Base-by-base conservation (phyloP, 2,329 filamentous ascomycete genomes). In the Fusarium compactum region DNA sequence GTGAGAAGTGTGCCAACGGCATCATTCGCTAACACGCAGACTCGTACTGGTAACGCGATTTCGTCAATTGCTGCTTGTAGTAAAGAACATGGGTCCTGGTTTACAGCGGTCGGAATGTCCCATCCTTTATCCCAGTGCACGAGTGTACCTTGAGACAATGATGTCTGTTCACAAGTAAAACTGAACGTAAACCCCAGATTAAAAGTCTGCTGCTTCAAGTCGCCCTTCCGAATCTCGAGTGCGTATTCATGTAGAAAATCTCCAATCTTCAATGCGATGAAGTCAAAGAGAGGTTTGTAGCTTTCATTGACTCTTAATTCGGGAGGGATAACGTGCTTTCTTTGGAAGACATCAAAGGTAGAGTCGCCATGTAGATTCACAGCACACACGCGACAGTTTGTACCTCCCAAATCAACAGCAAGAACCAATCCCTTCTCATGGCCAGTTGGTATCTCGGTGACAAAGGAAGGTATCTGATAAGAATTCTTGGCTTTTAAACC, bases 381-480 rank as follows among this genome's bases (percentile, higher is more conserved):
- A 7, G 62, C 62, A 20, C 62, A 64, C 0, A 64, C 44, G 8
- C 62, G 20, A 10, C 62, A 58, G 4, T 64, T 64, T 0, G 59
- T 64, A 1, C 61, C 61, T 6, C 61, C 61, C 2, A 64, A 5
- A 3, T 64, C 51, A 1, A 64, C 51, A 8, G 62, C 59, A 9
- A 64, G 44, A 3, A 64, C 32, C 6, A 64, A 25, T 8, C 62
- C 62, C 18, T 64, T 64, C 18, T 64, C 59, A 11, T 38, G 25
- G 10, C 62, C 62, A 11, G 15, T 64, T 11, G 62, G 62, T 32
- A 64, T 64, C 16, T 64, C 38, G 0, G 59, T 64, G 38, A 64
- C 59, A 10, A 64, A 64, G 1, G 59, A 64, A 4, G 62, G 62
- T 64, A 64, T 64, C 59, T 64, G 50, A 64, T 64, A 64, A 64